Evolutionary conservation across 768 basidiomycete genomes (phyloP).

Genomic region (Mrakia blollopis): DNA sequence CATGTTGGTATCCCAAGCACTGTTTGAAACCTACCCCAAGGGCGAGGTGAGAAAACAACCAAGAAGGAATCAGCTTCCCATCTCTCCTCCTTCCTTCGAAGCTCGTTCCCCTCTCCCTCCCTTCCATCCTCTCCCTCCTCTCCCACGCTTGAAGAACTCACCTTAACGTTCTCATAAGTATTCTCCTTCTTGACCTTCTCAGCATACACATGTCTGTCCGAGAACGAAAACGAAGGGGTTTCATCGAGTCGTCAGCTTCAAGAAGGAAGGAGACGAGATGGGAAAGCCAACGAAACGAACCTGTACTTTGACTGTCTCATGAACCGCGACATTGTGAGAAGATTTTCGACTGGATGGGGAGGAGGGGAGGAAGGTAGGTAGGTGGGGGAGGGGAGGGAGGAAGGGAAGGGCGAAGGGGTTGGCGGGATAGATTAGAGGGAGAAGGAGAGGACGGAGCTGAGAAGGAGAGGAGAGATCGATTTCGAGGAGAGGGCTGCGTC

Average conservation of each 20-base stretch:
- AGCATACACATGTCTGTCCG: slow-evolving; percentile 78
- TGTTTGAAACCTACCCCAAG: slow-evolving; percentile 8
- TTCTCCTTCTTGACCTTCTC: slow-evolving; percentile 68
- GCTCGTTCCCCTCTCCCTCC: background rate
- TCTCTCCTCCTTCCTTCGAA: slow-evolving; percentile 39
- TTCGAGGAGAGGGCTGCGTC: background rate
- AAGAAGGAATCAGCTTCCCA: background rate
- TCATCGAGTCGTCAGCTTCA: too few relatives aligned
- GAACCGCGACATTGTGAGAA: slow-evolving; percentile 68
- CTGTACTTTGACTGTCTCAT: slow-evolving; percentile 78
- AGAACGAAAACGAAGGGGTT: background rate
- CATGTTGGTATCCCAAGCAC: slow-evolving; percentile 92
- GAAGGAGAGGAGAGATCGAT: background rate
- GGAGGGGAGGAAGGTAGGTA: background rate
- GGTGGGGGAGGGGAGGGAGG: too few relatives aligned
- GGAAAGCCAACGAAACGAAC: slow-evolving; percentile 46
- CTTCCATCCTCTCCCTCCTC: too few relatives aligned
- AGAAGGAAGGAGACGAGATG: background rate
- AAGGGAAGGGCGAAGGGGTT: too few relatives aligned
- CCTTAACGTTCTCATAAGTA: slow-evolving; percentile 43
- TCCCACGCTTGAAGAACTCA: background rate
- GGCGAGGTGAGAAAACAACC: background rate
- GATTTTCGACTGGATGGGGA: background rate
- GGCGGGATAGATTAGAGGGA: too few relatives aligned
- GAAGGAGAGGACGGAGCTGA: too few relatives aligned